Percentiles rank a stretch among this genome's conserved stretches.
Evolutionary conservation across 768 basidiomycete genomes (phyloP).

Genomic region (Antrodiella citrinella): DNA sequence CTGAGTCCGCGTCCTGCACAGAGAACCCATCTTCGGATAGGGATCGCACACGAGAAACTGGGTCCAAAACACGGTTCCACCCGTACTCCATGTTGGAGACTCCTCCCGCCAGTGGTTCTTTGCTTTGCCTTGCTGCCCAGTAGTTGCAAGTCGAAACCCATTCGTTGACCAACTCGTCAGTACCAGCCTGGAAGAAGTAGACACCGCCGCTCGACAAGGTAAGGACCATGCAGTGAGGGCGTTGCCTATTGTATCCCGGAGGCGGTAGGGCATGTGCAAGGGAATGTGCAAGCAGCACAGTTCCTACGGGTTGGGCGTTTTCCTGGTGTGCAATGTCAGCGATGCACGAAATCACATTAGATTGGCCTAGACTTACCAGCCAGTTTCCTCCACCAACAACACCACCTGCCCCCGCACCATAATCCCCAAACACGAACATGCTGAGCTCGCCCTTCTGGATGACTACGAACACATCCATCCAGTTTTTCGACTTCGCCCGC

Average conservation of each 20-base stretch:
- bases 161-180: conserved; percentile 96
- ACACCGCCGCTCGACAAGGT: conserved; percentile 83
- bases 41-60: conserved; percentile 40
- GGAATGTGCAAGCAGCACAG: conserved; percentile 78
- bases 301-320: conserved; percentile 82
- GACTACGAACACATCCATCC: conserved; percentile 95
- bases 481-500: conserved; percentile 79
- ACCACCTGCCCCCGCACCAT: conserved; percentile 42
- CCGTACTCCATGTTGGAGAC: conserved; percentile 99
- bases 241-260: conserved; percentile 84
- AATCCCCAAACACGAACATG: conserved; percentile 92
- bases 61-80: conserved; percentile 75
- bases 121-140: conserved; percentile 93
- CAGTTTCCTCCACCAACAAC: conserved; percentile 95
- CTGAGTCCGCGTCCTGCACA: conserved; percentile 37
- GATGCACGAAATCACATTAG: background rate
- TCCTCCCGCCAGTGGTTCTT: conserved; percentile 91
- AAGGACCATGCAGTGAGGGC: conserved; percentile 92
- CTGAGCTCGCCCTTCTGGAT: conserved; percentile 90
- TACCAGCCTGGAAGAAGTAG: conserved; percentile 98
- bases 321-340: conserved; percentile 38
- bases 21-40: conserved; percentile 49
- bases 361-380: conserved; percentile 58
- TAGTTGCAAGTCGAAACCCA: conserved; percentile 99
- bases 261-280: conserved; percentile 82